These are phyloP conservation scores for Aureobasidium subglaciale DNA, from an alignment of 2,329 filamentous ascomycete species.

Conservation along the genomic window DNA sequence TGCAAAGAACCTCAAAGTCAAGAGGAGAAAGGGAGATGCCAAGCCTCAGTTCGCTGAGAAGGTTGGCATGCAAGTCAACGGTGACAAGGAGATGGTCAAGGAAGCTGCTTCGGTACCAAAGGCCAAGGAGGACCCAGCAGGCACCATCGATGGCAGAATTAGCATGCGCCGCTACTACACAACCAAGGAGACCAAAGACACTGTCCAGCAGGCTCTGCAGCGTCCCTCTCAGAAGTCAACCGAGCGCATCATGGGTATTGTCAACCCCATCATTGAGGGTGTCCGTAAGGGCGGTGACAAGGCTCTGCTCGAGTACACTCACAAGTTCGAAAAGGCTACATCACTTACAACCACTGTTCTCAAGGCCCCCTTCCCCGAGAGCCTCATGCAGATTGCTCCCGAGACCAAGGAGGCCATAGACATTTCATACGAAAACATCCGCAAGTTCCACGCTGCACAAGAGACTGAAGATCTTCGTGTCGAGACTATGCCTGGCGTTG, in stretches of 20 bases:
- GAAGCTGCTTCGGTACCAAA: conserved; percentile 50
- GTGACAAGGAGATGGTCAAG: conserved; percentile 37
- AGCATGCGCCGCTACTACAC: conserved; percentile 75
- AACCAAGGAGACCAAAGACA: conserved; percentile 53
- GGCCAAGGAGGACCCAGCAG: conserved; percentile 44
- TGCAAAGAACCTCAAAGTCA: conserved; percentile 90
- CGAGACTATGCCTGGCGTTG: conserved; percentile 95
- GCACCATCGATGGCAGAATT: conserved; percentile 54
- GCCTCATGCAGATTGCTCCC: conserved; percentile 74
- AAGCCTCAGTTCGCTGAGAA: conserved; percentile 90
- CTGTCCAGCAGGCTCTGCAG: conserved; percentile 69
- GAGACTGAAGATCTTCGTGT: conserved; percentile 76
- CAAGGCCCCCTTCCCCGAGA: conserved; percentile 76
- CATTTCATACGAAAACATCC: conserved; percentile 86
- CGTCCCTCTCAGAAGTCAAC: conserved; percentile 90
- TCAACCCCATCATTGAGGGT: conserved; percentile 84
- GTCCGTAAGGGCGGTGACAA: conserved; percentile 78
- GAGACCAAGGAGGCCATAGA: conserved; percentile 93
- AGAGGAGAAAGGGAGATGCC: conserved; percentile 84
- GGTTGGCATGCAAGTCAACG: conserved; percentile 52
- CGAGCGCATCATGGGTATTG: conserved; percentile 87
- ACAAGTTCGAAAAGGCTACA: conserved; percentile 96
- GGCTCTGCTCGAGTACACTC: conserved; percentile 84
- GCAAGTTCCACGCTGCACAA: conserved; percentile 87
- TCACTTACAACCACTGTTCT: conserved; percentile 84